Conservation (phyloP, 2,329 filamentous ascomycete species). For the Simplicillium sp. region DNA sequence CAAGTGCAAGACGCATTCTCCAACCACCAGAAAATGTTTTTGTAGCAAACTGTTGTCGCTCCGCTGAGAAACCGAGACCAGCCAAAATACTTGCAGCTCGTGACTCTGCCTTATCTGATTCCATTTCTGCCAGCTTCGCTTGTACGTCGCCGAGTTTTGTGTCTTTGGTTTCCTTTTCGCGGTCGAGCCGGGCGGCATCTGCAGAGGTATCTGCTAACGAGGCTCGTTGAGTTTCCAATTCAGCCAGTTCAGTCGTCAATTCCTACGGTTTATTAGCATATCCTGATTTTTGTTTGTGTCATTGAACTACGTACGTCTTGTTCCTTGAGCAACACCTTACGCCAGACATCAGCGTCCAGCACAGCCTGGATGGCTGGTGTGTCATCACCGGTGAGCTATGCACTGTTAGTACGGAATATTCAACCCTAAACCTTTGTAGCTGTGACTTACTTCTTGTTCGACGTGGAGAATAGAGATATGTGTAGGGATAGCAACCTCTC, state of each 20-base stretch:
- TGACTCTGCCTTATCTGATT: constrained; percentile 95
- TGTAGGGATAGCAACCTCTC: constrained; percentile 90
- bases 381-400: constrained; percentile 78
- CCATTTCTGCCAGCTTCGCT: constrained; percentile 90
- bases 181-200: constrained; percentile 77
- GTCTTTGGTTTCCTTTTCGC: constrained; percentile 82
- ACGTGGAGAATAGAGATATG: constrained; percentile 99
- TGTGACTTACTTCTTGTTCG: constrained; percentile 73
- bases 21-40: constrained; percentile 99
- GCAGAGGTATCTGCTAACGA: constrained; percentile 84
- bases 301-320: constrained; percentile 55
- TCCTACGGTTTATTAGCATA: constrained; percentile 35
- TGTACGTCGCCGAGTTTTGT: constrained; percentile 87
- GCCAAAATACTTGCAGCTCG: constrained; percentile 92
- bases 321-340: constrained; percentile 85
- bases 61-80: constrained; percentile 90
- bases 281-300: neutral
- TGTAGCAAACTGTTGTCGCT: constrained; percentile 84
- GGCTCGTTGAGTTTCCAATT: constrained; percentile 68
- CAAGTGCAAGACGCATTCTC: constrained; percentile 95
- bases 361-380: constrained; percentile 92
- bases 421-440: neutral
- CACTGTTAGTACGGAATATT: constrained; percentile 7
- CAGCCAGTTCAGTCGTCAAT: constrained; percentile 65
- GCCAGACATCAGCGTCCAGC: constrained; percentile 95